Percentiles rank a stretch among this genome's conserved stretches.
phyloP scores from a whole-genome alignment of 352 stramenopile genomes.

The Poterioochromonas sp. region DNA sequence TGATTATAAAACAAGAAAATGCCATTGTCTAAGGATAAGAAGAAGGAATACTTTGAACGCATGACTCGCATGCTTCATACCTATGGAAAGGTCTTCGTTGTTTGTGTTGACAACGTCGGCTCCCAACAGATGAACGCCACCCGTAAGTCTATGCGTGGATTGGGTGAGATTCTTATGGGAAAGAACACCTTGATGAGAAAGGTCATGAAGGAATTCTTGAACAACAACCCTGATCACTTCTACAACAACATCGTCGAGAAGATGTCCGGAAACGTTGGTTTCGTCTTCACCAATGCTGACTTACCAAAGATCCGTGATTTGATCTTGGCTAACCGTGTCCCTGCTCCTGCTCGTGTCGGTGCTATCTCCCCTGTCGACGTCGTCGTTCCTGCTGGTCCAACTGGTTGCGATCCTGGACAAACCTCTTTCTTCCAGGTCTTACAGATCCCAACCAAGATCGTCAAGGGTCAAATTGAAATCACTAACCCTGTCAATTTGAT shows the following conservation, averaged over 20 bases:
- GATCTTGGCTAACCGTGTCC: conserved; percentile 64
- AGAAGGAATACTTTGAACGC: conserved; percentile 92
- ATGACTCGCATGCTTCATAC: conserved; percentile 86
- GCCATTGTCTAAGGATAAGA: conserved; percentile 90
- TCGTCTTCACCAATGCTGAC: conserved; percentile 99
- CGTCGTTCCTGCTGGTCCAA: conserved; percentile 89
- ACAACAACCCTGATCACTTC: conserved; percentile 84
- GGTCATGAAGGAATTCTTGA: conserved; percentile 89
- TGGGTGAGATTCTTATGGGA: conserved; percentile 94
- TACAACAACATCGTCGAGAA: conserved; percentile 66
- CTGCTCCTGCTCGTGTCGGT: conserved; percentile 89
- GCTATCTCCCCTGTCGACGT: conserved; percentile 87
- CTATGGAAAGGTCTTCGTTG: conserved; percentile 96
- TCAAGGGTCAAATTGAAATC: conserved; percentile 99
- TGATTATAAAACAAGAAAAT: conserved; percentile 53
- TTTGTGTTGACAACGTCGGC: conserved; percentile 97
- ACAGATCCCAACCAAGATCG: conserved; percentile 99
- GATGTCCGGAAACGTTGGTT: conserved; percentile 94
- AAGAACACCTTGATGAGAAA: conserved; percentile 99
- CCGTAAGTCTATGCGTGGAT: conserved; percentile 82
- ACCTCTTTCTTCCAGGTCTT: conserved; percentile 99
- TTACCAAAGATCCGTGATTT: conserved; percentile 74
- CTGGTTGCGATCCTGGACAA: conserved; percentile 96
- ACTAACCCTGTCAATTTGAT: conserved; percentile 88
- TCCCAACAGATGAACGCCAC: conserved; percentile 98